Base-by-base conservation (phyloP, 352 stramenopile species). In the Globisporangium perplexum region DNA sequence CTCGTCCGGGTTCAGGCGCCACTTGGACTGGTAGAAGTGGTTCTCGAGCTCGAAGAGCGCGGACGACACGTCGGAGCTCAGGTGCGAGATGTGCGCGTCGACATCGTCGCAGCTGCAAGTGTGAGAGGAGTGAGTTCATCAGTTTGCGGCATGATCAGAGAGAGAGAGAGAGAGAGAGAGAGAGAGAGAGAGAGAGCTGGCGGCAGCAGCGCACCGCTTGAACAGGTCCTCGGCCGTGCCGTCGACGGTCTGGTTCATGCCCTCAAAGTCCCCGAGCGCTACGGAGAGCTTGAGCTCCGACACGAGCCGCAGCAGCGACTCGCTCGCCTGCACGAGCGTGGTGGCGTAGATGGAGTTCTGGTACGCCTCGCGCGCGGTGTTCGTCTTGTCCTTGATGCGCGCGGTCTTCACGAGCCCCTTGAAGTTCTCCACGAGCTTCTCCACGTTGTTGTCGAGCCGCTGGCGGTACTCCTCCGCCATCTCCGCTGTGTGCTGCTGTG, bases 351-450 rank as follows among this genome's bases (percentile, higher is more conserved):
- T 87, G 41, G 75, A 84, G 59, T 71, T 90, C 69, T 93, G 79
- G 48, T 85, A 88, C 41, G 74, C 72, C 64, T 93, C 78, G 42
- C 82, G 75, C 33, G 82, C 75, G n/a, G 76, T 90, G 63, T 90
- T 89, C 42, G 75, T 79, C 48, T 77, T 72, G 72, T 93, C 82
- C 60, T 86, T 88, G 55, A 93, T 85, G 61, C 87, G 88, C 42
- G 79, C 68, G 18, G 77, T 86, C 70, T 88, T 90, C 26, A 93
- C 66, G 35, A 93, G 66, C n/a, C 80, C 79, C 59, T 83, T 85
- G 64, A 90, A 93, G 58, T 93, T 93, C 70, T 93, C 82, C 55
- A 93, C 77, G 52, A 93, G 69, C 77, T 90, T 90, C 74, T 93
- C 82, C 50, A 90, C 82, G 58, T 90, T 93, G 65, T 90, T 93